phyloP scores from a whole-genome alignment of 768 basidiomycete genomes.

The Trametes villosa region DNA sequence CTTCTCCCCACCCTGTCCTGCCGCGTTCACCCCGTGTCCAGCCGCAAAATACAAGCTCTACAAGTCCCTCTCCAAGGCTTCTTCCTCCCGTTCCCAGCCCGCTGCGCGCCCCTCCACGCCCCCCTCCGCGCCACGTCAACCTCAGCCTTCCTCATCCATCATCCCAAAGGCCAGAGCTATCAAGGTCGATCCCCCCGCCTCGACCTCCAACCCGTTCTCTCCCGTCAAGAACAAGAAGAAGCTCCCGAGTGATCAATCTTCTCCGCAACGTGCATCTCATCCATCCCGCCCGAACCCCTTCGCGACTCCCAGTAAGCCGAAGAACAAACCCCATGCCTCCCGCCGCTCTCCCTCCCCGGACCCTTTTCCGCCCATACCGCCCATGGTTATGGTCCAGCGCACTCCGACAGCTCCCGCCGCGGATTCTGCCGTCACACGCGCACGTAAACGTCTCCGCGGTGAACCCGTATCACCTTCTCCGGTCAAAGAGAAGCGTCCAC shows the following conservation, averaged over 20 bases:
- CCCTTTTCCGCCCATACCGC: slow-evolving; percentile 44
- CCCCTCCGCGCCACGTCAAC: slow-evolving; percentile 34
- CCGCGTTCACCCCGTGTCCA: slow-evolving; percentile 37
- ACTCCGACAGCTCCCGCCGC: slow-evolving; percentile 25
- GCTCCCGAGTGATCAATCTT: slow-evolving; percentile 25
- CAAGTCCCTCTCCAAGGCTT: slow-evolving; percentile 68
- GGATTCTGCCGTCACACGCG: slow-evolving; percentile 59
- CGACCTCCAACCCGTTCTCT: slow-evolving; percentile 78
- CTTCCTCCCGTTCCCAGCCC: slow-evolving; percentile 33
- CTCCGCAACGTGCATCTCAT: slow-evolving; percentile 26
- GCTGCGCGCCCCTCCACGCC: slow-evolving; percentile 42
- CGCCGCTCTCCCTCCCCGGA: slow-evolving; percentile 42
- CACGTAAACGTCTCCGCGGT: slow-evolving; percentile 80
- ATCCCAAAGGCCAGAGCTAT: slow-evolving; percentile 56
- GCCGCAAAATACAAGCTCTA: slow-evolving; percentile 83
- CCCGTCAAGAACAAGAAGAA: slow-evolving; percentile 69
- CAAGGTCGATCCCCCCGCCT: slow-evolving; percentile 54
- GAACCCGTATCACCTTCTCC: slow-evolving; percentile 86
- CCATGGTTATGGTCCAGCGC: slow-evolving; percentile 23
- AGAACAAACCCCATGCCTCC: slow-evolving; percentile 27
- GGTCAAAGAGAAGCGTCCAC: slow-evolving; percentile 73
- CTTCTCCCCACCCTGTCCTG: slow-evolving; percentile 10
- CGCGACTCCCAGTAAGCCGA: slow-evolving; percentile 44
- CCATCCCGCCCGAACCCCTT: slow-evolving; percentile 47
- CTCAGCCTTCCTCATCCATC: slow-evolving; percentile 42